phyloP scores from a whole-genome alignment of 1,284 basidiomycete genomes.

The Fomitopsis betulina region DNA sequence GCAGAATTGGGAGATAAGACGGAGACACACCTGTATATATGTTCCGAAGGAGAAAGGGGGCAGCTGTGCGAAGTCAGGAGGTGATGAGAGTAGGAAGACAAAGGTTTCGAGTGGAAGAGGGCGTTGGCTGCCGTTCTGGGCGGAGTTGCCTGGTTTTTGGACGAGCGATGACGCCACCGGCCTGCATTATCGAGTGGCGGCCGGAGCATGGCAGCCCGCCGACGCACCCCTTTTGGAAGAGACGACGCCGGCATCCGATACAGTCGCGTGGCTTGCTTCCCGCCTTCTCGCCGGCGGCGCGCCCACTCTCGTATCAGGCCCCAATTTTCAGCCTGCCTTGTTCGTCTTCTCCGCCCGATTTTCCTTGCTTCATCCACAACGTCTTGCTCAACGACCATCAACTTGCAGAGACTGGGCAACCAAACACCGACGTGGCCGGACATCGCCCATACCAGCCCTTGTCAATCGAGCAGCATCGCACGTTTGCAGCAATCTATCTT shows the following conservation, averaged over 20 bases:
- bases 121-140: slow-evolving; percentile 4
- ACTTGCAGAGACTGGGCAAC: neutral
- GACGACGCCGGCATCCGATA: neutral
- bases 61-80: neutral
- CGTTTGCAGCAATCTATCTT: neutral
- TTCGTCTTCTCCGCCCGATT: slow-evolving; percentile 7
- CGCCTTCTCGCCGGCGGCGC: neutral
- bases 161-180: neutral
- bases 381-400: neutral
- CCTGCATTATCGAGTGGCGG: neutral
- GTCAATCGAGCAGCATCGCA: neutral
- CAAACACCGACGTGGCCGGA: neutral
- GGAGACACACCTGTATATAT: neutral
- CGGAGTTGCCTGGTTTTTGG: neutral
- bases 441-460: neutral
- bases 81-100: slow-evolving; percentile 10
- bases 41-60: neutral
- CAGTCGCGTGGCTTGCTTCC: slow-evolving; percentile 1
- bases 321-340: slow-evolving; percentile 14
- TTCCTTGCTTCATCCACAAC: neutral
- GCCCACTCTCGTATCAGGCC: slow-evolving; percentile 7
- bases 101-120: slow-evolving; percentile 4
- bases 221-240: neutral
- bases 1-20: neutral
- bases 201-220: neutral